Percentiles rank a stretch among this genome's conserved stretches.
Conservation (phyloP, 495 filamentous ascomycete species). For the Aspergillus nidulans region DNA sequence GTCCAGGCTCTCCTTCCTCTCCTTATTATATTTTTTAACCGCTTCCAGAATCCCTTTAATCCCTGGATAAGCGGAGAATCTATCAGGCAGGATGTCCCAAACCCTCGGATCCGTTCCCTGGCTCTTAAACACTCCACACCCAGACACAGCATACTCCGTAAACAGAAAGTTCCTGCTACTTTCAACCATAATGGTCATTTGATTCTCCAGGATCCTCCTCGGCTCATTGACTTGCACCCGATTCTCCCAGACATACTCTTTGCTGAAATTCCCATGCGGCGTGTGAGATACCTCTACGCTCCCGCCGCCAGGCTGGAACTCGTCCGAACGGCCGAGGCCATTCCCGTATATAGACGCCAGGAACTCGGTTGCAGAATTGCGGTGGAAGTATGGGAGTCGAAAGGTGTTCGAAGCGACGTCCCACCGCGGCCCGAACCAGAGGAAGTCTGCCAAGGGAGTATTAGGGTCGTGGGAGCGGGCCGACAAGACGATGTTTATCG, state of each 20-base stretch:
- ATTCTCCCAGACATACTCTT: constrained; percentile 40
- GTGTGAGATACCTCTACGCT: constrained; percentile 40
- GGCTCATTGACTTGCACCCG: constrained; percentile 36
- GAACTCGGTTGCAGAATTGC: constrained; percentile 40
- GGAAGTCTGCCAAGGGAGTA: constrained; percentile 35
- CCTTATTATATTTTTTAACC: constrained; percentile 32
- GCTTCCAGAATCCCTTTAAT: constrained; percentile 30
- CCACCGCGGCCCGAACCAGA: constrained; percentile 43
- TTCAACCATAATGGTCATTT: constrained; percentile 39
- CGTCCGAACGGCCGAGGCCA: constrained; percentile 38
- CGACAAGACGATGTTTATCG: constrained; percentile 36
- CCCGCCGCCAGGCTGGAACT: constrained; percentile 39
- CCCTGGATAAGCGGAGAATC: constrained; percentile 34
- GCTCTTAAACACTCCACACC: constrained; percentile 32
- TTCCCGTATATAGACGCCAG: constrained; percentile 37
- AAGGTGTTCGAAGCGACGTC: constrained; percentile 42
- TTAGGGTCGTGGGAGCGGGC: constrained; percentile 35
- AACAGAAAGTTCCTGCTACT: constrained; percentile 38
- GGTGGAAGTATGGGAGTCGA: constrained; percentile 41
- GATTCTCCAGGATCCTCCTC: constrained; percentile 34
- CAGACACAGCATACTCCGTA: constrained; percentile 35
- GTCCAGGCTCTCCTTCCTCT: constrained; percentile 21
- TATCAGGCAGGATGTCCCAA: constrained; percentile 39
- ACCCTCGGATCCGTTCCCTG: constrained; percentile 38
- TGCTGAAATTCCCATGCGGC: constrained; percentile 39